phyloP scores from a whole-genome alignment of 805 yeast species.

The Saccharomycopsis sp. region DNA sequence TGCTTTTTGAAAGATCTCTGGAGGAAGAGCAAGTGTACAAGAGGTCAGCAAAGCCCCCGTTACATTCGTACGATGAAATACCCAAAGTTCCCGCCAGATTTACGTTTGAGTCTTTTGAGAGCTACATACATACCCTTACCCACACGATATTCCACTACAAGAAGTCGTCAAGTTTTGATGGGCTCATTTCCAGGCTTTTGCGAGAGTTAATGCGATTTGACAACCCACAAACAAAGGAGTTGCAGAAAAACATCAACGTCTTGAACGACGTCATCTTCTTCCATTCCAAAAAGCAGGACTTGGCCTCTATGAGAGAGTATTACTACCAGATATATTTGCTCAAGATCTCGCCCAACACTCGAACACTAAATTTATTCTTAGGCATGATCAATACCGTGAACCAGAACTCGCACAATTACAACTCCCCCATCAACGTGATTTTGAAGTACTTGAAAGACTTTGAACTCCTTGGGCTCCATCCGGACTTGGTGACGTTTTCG shows the following conservation, averaged over 20 bases:
- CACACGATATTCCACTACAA: conserved; percentile 31
- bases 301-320: conserved; percentile 33
- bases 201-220: conserved; percentile 33
- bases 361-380: conserved; percentile 33
- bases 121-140: conserved; percentile 30
- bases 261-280: conserved; percentile 34
- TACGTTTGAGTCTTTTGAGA: conserved; percentile 25
- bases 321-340: conserved; percentile 34
- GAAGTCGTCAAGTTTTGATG: conserved; percentile 31
- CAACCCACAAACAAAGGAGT: conserved; percentile 27
- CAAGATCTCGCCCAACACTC: conserved; percentile 28
- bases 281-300: conserved; percentile 31
- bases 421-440: conserved; percentile 19
- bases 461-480: conserved; percentile 23
- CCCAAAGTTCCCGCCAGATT: conserved; percentile 29
- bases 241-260: conserved; percentile 26
- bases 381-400: conserved; percentile 26
- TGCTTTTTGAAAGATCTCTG: too few relatives aligned
- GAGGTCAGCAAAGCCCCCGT: not conserved
- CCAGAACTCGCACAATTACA: conserved; percentile 24
- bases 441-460: conserved; percentile 4
- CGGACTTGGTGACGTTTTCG: conserved; percentile 34
- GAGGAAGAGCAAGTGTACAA: not conserved
- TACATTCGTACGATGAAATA: conserved; percentile 25
- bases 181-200: conserved; percentile 32